phyloP scores from a whole-genome alignment of 257 asterid genomes.

The Primulina tabacum region DNA sequence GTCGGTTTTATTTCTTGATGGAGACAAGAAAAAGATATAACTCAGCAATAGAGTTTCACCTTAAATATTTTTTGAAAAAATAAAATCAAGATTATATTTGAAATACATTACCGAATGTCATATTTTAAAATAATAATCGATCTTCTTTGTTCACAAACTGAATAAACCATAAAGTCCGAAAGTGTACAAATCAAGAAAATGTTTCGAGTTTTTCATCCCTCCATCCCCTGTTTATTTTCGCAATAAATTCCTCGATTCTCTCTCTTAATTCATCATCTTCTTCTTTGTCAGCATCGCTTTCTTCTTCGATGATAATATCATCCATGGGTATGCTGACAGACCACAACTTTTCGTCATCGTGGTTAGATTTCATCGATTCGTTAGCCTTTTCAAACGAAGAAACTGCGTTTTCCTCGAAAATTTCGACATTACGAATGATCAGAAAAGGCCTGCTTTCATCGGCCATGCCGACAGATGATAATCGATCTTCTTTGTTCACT shows the following conservation, averaged over 20 bases:
- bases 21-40: no score
- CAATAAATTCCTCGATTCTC: conserved; percentile 54
- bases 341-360: conserved; percentile 16
- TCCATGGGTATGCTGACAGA: conserved; percentile 18
- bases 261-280: conserved; percentile 43
- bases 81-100: no score
- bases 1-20: no score
- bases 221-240: conserved; percentile 47
- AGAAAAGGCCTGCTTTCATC: background rate
- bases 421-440: background rate
- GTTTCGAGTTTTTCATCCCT: conserved; percentile 39
- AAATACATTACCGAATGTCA: no score
- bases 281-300: background rate
- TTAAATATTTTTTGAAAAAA: no score
- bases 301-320: background rate
- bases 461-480: background rate
- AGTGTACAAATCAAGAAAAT: background rate
- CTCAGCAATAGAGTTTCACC: no score
- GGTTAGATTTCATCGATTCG: background rate
- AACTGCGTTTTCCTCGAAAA: background rate
- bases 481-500: background rate
- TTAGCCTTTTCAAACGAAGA: conserved; percentile 6
- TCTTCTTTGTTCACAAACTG: no score
- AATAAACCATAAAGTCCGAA: no score
- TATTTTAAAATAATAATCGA: no score